Evolutionary conservation across 1,284 basidiomycete genomes (phyloP), one percentile per base, ranked within the genome.

Genomic region (Rhizopogon parksii): DNA sequence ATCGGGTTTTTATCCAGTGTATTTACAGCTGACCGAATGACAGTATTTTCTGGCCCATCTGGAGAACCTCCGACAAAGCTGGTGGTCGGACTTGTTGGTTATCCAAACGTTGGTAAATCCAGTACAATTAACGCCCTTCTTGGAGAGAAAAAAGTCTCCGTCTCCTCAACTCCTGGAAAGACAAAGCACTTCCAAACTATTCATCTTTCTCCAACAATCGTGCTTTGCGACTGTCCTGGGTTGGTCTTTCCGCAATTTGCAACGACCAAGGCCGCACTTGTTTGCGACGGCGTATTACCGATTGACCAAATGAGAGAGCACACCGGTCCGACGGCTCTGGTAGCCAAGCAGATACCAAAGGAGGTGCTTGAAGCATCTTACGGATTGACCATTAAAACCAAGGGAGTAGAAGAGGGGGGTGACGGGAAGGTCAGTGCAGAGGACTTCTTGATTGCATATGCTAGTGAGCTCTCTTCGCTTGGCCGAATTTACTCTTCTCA

Each of bases 141-240:
- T 47, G 86, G 96, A 30, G 87, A 90, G 61, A 97, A 98, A 75
- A 96, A 95, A 77, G 95, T 98, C 55, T 95, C 91, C 60, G 95
- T 97, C 6, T 98, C 95, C 1, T 85, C 94, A 0, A 99, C 95
- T 0, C 96, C 96, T 0, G 95, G 96, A 58, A 98, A 99, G 71
- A 99, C 96, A 27, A 99, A 99, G 67, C 96, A 99, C 71, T 98
- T 99, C 75, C 96, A 99, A 71, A 99, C 96, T 0, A 94, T 98
- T 56, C 82, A 94, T 57, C 79, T 99, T 24, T 94, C 94, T 0
- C 82, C 90, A 25, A 76, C 81, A 2, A 88, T 98, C 46, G 78
- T 91, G 11, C 80, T 99, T n/a, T 99, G 95, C 62, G 96, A 99
- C 74, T 99, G 96, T 72, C 96, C 96, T 11, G 96, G 96, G 72